Evolutionary conservation across 768 basidiomycete species (phyloP), one percentile per base, ranked within the genome.

Genomic region (Trametes punicea): DNA sequence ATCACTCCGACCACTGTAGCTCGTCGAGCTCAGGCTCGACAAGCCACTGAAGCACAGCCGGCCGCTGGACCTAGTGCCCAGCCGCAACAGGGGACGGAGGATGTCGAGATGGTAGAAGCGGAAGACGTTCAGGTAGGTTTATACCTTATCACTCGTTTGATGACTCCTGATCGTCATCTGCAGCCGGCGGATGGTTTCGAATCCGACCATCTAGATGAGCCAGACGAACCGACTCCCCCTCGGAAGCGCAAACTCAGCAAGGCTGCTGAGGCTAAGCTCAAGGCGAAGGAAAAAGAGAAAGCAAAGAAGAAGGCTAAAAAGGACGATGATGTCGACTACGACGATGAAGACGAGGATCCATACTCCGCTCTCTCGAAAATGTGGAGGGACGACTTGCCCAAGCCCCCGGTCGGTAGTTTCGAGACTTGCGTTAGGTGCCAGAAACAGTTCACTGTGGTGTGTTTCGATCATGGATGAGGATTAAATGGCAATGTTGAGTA

Each of bases 401-500:
- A 87, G 56, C 90, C 88, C 1, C 75, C 87, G 3, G 76, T 87
- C 4, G 96, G 96, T 1, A 84, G 83, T 60, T 88, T 95, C 52
- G 85, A 85, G 61, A 74, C 78, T 6, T 99, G 97, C 66, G 90
- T 84, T 1, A 79, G 80, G 51, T 99, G 96, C 69, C 77, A 79
- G 47, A 86, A 88, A 56, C 83, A 87, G 62, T 97, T 96, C 67
- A 92, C 91, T 15, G 89, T 95, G 66, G 96, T 97, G 70, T 55
- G 85, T 79, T 18, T 18, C 4, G 2, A 39, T 5, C 15, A 3
- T 36, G 34, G 13, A 25, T 34, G 7, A 33, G 18, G 1, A 7
- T 7, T 2, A 23, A 26, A 6, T 27, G 26, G 44, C 21, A 6
- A 15, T 30, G 31, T 10, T 47, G n/a, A 34, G 31, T 6, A 23